These are phyloP conservation scores for Pseudonitzschia multiseries DNA, from an alignment of 108 stramenopile species.

Conservation along the genomic window DNA sequence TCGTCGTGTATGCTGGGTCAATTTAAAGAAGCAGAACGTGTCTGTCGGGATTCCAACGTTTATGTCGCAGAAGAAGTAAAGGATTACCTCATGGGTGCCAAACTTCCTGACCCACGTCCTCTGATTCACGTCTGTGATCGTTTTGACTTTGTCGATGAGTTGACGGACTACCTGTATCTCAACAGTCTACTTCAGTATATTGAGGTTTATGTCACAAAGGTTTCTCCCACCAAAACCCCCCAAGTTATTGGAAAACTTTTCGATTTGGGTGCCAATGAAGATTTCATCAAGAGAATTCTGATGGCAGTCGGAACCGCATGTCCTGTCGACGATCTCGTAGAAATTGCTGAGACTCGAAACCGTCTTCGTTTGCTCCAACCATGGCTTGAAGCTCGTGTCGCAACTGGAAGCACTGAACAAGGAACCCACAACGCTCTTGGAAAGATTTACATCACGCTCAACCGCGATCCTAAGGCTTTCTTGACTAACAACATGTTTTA, in stretches of 20 bases:
- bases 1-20: conserved; percentile 93
- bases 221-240: conserved; percentile 97
- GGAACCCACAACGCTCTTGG: conserved; percentile 99
- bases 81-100: conserved; percentile 97
- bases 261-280: conserved; percentile 95
- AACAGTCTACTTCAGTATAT: conserved; percentile 99
- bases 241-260: conserved; percentile 99
- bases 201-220: conserved; percentile 99
- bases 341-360: conserved; percentile 95
- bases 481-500: conserved; percentile 99
- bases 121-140: conserved; percentile 99
- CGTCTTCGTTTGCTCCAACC: conserved; percentile 95
- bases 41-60: conserved; percentile 99
- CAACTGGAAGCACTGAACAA: conserved; percentile 98
- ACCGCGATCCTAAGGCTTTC: conserved; percentile 98
- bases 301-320: conserved; percentile 98
- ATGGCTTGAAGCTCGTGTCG: conserved; percentile 99
- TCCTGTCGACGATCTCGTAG: conserved; percentile 98
- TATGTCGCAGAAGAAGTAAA: conserved; percentile 98
- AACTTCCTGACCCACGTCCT: conserved; percentile 98
- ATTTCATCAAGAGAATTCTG: conserved; percentile 97
- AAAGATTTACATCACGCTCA: conserved; percentile 99
- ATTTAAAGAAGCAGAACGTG: conserved; percentile 98
- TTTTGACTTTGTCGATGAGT: conserved; percentile 97
- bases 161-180: conserved; percentile 98